Base-by-base conservation (phyloP, 2,329 filamentous ascomycete species). In the Pestalotiopsis sp. region DNA sequence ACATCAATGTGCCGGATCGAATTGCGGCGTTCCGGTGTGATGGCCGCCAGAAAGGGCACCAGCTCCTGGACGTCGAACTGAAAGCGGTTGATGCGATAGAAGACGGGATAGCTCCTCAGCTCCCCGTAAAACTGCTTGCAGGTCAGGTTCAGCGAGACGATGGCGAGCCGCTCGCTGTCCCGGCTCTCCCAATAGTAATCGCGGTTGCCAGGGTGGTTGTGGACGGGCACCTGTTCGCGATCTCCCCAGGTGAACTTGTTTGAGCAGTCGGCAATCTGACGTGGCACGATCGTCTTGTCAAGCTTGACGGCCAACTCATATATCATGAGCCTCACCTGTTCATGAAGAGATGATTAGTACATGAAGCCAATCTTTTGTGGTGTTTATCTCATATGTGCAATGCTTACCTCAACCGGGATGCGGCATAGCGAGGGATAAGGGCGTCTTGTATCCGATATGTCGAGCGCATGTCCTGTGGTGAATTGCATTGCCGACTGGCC, bases 51-150 rank as follows among this genome's bases (percentile, higher is more conserved):
- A 36, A 60, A 69, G 25, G 41, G 20, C 11, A 64, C 41, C 11
- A 69, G 52, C 6, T 49, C 64, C 20, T 45, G 23, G 13, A 61
- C n/a, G 11, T 31, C 23, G 4, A 69, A 67, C 23, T 63, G 31
- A 55, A 69, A 69, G 17, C 39, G 49, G n/a, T 69, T 69, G n/a
- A 69, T 65, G 36, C 65, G 52, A 36, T 69, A 67, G 55, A 69
- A 69, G n/a, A 67, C 66, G 1, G 68, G 68, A 27, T 45, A 41
- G 3, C 23, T 39, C n/a, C 60, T 67, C 39, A 69, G 62, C 27
- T 69, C 68, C 6, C 60, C 62, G 52, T 69, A 60, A n/a, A 69
- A 67, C 20, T 66, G 60, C 38, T 52, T 41, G 68, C 68, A 69
- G 3, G 60, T 69, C 25, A 58, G 36, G 38, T 45, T 58, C 36